phyloP scores from a whole-genome alignment of 495 filamentous ascomycete genomes.

The Pseudevernia furfuracea region DNA sequence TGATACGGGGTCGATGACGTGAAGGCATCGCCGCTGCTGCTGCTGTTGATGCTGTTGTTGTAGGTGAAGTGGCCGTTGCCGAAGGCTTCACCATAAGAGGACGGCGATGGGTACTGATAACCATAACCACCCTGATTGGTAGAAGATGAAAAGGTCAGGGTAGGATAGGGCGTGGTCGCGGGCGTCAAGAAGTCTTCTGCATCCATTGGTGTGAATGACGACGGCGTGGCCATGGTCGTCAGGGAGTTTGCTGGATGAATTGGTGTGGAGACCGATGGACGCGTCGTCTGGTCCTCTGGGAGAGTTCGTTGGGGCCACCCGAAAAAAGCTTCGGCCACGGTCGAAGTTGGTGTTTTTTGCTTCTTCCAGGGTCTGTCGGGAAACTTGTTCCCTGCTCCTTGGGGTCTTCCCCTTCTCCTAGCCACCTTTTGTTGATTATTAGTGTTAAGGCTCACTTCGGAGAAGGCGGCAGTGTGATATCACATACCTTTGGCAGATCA shows the following conservation, averaged over 20 bases:
- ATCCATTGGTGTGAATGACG: neutral
- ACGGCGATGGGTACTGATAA: neutral
- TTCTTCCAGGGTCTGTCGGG: neutral
- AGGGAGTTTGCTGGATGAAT: too few relatives aligned
- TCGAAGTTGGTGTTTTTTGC: neutral
- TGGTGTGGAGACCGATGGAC: neutral
- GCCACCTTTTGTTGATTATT: neutral
- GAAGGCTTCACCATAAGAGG: neutral
- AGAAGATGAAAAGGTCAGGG: neutral
- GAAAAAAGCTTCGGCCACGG: neutral
- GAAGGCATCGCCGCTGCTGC: neutral
- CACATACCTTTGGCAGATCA: slow-evolving; percentile 1
- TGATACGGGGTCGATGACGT: neutral
- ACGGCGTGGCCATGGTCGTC: too few relatives aligned
- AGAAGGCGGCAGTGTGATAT: neutral
- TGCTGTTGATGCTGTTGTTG: too few relatives aligned
- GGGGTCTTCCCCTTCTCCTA: neutral
- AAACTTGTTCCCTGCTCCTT: neutral
- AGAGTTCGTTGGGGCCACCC: neutral
- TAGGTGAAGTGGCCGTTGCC: neutral
- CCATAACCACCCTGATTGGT: neutral
- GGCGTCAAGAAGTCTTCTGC: neutral
- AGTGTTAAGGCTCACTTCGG: neutral
- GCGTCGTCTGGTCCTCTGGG: neutral
- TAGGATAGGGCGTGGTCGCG: neutral